Percentiles rank a stretch among this genome's conserved stretches.
Conservation (phyloP, 1,284 basidiomycete genomes). For the Ganoderma lingzhi region DNA sequence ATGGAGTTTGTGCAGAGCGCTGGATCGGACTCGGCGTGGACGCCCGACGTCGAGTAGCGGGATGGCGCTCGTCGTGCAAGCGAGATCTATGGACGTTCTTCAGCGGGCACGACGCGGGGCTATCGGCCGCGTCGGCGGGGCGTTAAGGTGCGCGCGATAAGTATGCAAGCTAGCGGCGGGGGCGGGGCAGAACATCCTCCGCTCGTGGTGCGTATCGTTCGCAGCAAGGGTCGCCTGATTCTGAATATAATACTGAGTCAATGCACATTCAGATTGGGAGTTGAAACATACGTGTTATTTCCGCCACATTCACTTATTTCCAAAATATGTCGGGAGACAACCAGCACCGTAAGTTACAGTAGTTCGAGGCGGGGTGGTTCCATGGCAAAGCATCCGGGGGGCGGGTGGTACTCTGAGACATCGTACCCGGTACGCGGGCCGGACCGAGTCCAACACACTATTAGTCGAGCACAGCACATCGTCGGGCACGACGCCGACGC, state of each 20-base stretch:
- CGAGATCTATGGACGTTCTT: background rate
- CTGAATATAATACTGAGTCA: background rate
- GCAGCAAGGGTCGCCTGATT: background rate
- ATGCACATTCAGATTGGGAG: background rate
- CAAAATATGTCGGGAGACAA: background rate
- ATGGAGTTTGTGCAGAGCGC: conserved; percentile 7
- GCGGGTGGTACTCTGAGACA: background rate
- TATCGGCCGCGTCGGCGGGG: conserved; percentile 7
- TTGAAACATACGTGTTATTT: background rate
- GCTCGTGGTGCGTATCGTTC: background rate
- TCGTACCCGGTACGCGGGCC: background rate
- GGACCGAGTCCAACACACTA: background rate
- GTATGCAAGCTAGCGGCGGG: background rate
- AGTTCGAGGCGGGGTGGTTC: background rate
- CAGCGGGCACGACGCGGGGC: background rate
- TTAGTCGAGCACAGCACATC: conserved; percentile 2
- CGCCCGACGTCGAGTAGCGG: conserved; percentile 9
- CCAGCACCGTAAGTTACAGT: background rate
- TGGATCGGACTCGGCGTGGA: conserved; percentile 12
- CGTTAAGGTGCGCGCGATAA: background rate
- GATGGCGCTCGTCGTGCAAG: conserved; percentile 1
- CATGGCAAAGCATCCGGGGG: background rate
- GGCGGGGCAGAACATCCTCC: background rate
- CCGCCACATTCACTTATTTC: background rate
- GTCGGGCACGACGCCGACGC: conserved; percentile 10